Base-by-base conservation (phyloP, 331 rosid species). In the Saraca asoca region DNA sequence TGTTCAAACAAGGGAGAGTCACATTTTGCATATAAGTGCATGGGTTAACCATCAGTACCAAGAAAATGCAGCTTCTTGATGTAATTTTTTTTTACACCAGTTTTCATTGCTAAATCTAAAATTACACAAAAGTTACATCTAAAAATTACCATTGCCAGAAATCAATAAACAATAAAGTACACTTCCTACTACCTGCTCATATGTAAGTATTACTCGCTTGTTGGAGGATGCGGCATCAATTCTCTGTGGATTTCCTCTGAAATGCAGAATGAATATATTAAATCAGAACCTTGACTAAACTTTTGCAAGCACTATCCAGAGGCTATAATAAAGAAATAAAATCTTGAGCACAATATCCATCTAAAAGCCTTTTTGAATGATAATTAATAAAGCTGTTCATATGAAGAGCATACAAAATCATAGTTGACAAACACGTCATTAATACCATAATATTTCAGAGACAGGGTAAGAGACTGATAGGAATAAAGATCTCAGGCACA, bases 221-320 rank as follows among this genome's bases (percentile, higher is more conserved):
- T 86, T 93, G 74, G 98, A 93, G 70, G 95, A 85, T 29, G 84
- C 83, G 42, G 83, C 73, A 70, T 93, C 98, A 75, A 93, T 86
- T 87, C 98, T 90, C 79, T 93, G 98, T 56, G 98, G 98, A 77
- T 93, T 93, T 76, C 98, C 97, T 80, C 98, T 93, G 85, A 66
- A 73, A 75, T 38, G 45, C 51, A 77, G 66, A 43, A 77, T 15
- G 58, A 55, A 41, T 51, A 31, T 35, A 69, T 65, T 70, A 58
- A 48, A 41, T 39, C 11, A 7, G 65, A 61, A 67, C 15, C 45
- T 24, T 62, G 15, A 15, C 20, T 18, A 68, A 66, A 57, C 14
- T 15, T 53, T 16, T 3, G 2, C 31, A 24, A 24, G 31, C 3
- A 24, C 2, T 24, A 24, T 24, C 1, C 31, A 24, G 31, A 24